Evolutionary conservation across 768 basidiomycete genomes (phyloP).

Genomic region (Obba rivulosa): DNA sequence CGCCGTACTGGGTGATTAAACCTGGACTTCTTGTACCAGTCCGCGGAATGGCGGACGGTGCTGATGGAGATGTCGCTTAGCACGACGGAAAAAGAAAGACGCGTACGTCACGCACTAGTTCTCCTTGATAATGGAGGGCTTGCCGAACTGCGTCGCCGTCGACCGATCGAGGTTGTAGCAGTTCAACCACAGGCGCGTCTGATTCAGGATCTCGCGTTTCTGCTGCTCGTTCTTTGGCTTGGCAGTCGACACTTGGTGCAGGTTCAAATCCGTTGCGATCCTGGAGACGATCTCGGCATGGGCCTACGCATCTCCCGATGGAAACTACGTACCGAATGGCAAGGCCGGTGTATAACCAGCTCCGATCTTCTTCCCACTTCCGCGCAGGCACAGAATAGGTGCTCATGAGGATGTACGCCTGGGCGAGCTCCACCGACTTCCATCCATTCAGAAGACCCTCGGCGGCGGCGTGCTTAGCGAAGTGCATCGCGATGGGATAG

Average conservation of each 20-base stretch:
- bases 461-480: constrained; percentile 77
- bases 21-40: constrained; percentile 71
- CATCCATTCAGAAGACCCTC: constrained; percentile 56
- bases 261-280: constrained; percentile 85
- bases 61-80: constrained; percentile 22
- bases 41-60: constrained; percentile 62
- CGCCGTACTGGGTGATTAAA: constrained; percentile 50
- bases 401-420: constrained; percentile 88
- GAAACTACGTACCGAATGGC: constrained; percentile 56
- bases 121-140: constrained; percentile 84
- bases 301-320: constrained; percentile 1
- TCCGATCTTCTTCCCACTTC: constrained; percentile 86
- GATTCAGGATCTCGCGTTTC: constrained; percentile 80
- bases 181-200: constrained; percentile 84
- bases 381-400: constrained; percentile 76
- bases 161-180: constrained; percentile 88
- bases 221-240: constrained; percentile 71
- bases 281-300: constrained; percentile 30
- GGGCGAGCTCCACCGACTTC: constrained; percentile 78
- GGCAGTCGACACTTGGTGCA: constrained; percentile 72
- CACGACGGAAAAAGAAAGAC: neutral
- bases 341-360: constrained; percentile 85
- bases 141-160: constrained; percentile 84
- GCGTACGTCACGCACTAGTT: constrained; percentile 49
- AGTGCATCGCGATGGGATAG: constrained; percentile 86